Evolutionary conservation across 106 monocot species (phyloP), one percentile per base, ranked within the genome.

Genomic region (Allium cepa): DNA sequence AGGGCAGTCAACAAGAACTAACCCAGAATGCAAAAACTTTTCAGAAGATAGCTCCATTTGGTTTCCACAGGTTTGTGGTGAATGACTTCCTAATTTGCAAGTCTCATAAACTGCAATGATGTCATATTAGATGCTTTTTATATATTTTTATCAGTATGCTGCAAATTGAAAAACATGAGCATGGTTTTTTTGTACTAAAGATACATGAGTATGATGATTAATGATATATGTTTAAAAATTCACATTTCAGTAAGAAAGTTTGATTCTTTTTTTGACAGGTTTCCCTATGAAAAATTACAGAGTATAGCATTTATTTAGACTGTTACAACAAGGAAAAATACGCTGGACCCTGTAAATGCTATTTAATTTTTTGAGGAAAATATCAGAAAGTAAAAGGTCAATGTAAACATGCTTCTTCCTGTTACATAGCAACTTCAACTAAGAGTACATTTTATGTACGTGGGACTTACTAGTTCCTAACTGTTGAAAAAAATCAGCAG

Each of bases 11-110:
- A 89, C 71, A 49, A 87, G 80, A 56, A 97, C 66, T 46, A 97
- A 62, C 5, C 96, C 96, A 69, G 91, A 81, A 17, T 84, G 53
- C 46, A 76, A 69, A 76, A 50, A 58, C 63, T 77, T 89, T 60
- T 72, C 76, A 73, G 80, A 46, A 64, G 81, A 67, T 49, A 73
- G 17, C 16, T 97, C 96, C 66, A 77, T 66, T 68, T 84, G 85
- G 22, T 73, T 75, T 55, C 75, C 81, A 67, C 27, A 76, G 46
- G 59, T 49, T 27, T 84, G 81, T 67, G 91, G 81, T 62, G 74
- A 76, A 79, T 97, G 96, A 56, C 74, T 77, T 70, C 96, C 96
- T 46, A 97, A 82, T 75, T 82, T 92, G 83, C 96, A 97, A 68
- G 82, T 56, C 68, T 97, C 92, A 75, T 97, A 97, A 73, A 97